These are phyloP conservation scores for Pulveroboletus sp. DNA, from an alignment of 768 basidiomycete genomes.

Conservation along the genomic window DNA sequence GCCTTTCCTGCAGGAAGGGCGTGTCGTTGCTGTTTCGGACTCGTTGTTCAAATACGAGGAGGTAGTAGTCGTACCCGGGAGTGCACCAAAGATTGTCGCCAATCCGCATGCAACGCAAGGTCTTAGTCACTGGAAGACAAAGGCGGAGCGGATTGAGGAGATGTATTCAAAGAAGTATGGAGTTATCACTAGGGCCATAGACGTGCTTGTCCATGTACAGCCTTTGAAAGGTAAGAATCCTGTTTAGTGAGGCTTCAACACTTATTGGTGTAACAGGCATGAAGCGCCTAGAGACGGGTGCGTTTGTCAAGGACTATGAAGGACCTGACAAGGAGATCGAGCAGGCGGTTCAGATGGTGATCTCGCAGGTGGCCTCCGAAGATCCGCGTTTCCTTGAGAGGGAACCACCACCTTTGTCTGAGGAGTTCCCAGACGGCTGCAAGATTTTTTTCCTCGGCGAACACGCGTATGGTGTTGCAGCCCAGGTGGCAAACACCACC, in stretches of 20 bases:
- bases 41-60: constrained; percentile 83
- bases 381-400: constrained; percentile 85
- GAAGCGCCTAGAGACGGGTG: constrained; percentile 82
- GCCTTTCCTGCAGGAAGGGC: constrained; percentile 94
- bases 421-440: constrained; percentile 87
- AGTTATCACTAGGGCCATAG: constrained; percentile 76
- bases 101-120: constrained; percentile 71
- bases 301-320: constrained; percentile 94
- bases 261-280: constrained; percentile 51
- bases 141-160: constrained; percentile 77
- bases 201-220: constrained; percentile 80
- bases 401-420: constrained; percentile 71
- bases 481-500: constrained; percentile 74
- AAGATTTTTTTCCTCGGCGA: constrained; percentile 96
- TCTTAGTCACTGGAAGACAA: constrained; percentile 70
- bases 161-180: constrained; percentile 87
- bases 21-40: constrained; percentile 84
- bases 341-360: constrained; percentile 81
- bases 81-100: constrained; percentile 50
- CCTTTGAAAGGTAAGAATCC: constrained; percentile 74
- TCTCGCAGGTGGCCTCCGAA: constrained; percentile 77
- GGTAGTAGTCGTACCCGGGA: constrained; percentile 47
- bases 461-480: constrained; percentile 93
- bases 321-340: constrained; percentile 75
- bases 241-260: background rate